Percentiles rank a stretch among this genome's conserved stretches.
These are phyloP conservation scores for Digitaria exilis DNA, from an alignment of 202 grass and related monocot genomes.

Conservation along the genomic window DNA sequence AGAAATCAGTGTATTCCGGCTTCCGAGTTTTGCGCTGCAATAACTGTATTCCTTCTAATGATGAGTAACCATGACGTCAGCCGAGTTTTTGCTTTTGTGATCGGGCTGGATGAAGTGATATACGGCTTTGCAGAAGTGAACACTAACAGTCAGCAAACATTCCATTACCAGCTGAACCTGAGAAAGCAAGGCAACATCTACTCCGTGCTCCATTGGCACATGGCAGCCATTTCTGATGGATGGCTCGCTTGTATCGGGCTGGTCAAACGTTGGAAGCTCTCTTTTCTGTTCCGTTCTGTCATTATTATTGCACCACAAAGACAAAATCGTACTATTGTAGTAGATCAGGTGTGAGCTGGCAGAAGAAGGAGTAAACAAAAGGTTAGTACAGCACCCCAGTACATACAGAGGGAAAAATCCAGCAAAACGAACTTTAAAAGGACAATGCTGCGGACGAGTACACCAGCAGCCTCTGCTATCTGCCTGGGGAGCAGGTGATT, in stretches of 20 bases:
- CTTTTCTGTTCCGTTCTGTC: background rate
- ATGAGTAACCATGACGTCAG: too few relatives aligned
- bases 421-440: background rate
- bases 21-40: too few relatives aligned
- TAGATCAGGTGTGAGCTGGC: background rate
- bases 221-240: background rate
- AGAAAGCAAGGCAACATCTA: background rate
- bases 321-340: background rate
- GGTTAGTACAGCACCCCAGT: too few relatives aligned
- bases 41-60: too few relatives aligned
- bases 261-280: background rate
- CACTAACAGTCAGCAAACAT: background rate
- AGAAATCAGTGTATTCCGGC: too few relatives aligned
- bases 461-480: background rate
- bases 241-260: background rate
- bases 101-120: too few relatives aligned
- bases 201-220: background rate
- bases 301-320: background rate
- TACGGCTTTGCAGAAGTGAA: background rate
- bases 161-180: background rate
- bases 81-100: too few relatives aligned
- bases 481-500: constrained; percentile 3
- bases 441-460: background rate
- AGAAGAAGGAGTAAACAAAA: too few relatives aligned
- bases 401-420: background rate